Percentiles rank a stretch among this genome's conserved stretches.
Evolutionary conservation across 805 yeast genomes (phyloP).

Genomic region (Myxozyma kluyveri): DNA sequence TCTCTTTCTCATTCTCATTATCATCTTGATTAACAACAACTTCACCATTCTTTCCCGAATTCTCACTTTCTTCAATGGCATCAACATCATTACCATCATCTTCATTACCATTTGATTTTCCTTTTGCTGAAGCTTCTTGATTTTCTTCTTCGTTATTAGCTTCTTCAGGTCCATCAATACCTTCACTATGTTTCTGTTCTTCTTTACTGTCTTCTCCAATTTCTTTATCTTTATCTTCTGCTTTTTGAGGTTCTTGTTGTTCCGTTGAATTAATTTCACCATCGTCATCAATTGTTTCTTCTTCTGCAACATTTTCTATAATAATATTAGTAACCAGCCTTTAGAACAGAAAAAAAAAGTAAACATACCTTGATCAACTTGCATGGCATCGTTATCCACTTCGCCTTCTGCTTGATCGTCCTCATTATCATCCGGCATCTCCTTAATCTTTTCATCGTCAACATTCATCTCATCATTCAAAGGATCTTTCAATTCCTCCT

Average conservation of each 20-base stretch:
- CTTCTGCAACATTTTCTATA: constrained; percentile 27
- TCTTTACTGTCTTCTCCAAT: constrained; percentile 35
- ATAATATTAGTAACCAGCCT: not conserved
- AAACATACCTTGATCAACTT: not conserved
- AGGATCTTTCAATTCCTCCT: constrained; percentile 32
- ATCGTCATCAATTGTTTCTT: constrained; percentile 29
- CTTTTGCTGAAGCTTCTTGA: constrained; percentile 53
- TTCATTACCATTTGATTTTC: constrained; percentile 44
- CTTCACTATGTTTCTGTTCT: constrained; percentile 48
- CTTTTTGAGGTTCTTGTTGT: constrained; percentile 33
- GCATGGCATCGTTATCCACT: not conserved
- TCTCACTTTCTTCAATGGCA: constrained; percentile 14
- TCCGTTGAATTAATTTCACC: constrained; percentile 30
- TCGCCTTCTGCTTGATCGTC: constrained; percentile 37
- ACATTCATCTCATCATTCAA: constrained; percentile 37
- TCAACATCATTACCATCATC: constrained; percentile 21
- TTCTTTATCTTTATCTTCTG: constrained; percentile 35
- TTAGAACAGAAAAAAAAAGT: too few relatives aligned
- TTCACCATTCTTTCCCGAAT: constrained; percentile 8
- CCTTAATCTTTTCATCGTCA: constrained; percentile 38
- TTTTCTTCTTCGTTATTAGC: constrained; percentile 53
- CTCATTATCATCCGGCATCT: constrained; percentile 34
- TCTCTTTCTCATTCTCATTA: constrained; percentile 8
- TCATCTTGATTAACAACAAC: constrained; percentile 4
- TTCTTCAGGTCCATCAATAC: constrained; percentile 78